phyloP scores from a whole-genome alignment of 2,329 filamentous ascomycete species.

The Paecilomyces dactylethromorphus region DNA sequence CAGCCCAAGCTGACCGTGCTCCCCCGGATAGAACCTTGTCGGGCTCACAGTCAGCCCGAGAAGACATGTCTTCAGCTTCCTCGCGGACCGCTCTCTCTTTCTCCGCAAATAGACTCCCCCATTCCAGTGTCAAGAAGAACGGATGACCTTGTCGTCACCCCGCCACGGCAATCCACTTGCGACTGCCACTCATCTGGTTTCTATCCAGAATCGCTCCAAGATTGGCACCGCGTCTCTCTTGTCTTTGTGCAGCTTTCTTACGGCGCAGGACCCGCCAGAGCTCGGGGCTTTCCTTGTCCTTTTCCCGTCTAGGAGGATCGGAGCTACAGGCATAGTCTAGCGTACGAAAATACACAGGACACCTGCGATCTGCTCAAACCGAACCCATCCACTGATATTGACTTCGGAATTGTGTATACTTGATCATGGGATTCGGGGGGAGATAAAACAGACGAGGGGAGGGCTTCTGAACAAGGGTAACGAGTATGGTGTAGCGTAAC shows the following conservation, averaged over 20 bases:
- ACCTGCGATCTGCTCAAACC: background rate
- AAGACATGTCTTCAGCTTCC: background rate
- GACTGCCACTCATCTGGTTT: background rate
- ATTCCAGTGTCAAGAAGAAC: background rate
- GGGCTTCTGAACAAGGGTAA: background rate
- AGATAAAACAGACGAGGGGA: background rate
- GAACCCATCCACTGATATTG: background rate
- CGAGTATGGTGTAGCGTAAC: background rate
- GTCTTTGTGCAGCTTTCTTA: background rate
- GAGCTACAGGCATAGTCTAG: background rate
- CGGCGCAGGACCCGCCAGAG: background rate
- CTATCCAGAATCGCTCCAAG: background rate
- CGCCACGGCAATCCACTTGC: constrained; percentile 2
- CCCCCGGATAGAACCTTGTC: background rate
- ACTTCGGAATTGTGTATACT: background rate
- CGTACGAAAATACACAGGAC: background rate
- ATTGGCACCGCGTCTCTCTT: background rate
- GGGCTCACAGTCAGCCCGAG: background rate
- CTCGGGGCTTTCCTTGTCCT: background rate
- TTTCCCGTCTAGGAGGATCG: background rate
- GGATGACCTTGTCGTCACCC: constrained; percentile 2
- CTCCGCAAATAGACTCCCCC: background rate
- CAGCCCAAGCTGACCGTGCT: background rate
- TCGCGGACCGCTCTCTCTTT: background rate
- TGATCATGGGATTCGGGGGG: background rate